phyloP scores from a whole-genome alignment of 192 early-diverging fungal genomes.

The Podila epigama region DNA sequence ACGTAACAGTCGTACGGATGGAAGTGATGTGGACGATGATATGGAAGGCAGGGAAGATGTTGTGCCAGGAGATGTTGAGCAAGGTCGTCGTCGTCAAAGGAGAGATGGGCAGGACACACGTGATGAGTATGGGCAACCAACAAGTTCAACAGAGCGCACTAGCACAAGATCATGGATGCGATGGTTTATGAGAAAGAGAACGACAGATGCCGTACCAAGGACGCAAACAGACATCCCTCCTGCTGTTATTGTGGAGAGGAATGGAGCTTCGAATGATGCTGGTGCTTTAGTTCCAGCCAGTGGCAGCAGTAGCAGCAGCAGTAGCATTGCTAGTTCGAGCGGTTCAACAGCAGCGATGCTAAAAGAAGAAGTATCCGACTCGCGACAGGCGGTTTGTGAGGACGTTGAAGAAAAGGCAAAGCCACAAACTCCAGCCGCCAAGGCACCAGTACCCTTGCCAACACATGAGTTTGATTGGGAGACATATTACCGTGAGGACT shows the following conservation, averaged over 20 bases:
- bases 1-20: no score
- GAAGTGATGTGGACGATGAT: not conserved
- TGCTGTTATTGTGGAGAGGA: no score
- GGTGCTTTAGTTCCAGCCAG: not conserved
- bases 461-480: constrained; percentile 8
- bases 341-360: not conserved
- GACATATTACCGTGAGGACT: constrained; percentile 22
- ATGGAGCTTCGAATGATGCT: no score
- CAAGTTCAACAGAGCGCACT: not conserved
- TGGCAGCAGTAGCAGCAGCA: not conserved
- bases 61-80: not conserved
- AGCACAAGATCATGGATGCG: not conserved
- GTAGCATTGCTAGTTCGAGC: not conserved
- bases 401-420: not conserved
- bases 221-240: no score
- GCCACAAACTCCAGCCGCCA: not conserved
- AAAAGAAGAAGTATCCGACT: not conserved
- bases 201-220: no score
- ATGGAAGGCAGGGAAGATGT: not conserved
- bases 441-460: not conserved
- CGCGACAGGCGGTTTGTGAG: not conserved
- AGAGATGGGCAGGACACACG: not conserved
- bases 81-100: no score
- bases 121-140: not conserved
- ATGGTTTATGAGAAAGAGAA: not conserved